Conservation (phyloP, 352 stramenopile genomes). For the Phytophthora pistaciae region DNA sequence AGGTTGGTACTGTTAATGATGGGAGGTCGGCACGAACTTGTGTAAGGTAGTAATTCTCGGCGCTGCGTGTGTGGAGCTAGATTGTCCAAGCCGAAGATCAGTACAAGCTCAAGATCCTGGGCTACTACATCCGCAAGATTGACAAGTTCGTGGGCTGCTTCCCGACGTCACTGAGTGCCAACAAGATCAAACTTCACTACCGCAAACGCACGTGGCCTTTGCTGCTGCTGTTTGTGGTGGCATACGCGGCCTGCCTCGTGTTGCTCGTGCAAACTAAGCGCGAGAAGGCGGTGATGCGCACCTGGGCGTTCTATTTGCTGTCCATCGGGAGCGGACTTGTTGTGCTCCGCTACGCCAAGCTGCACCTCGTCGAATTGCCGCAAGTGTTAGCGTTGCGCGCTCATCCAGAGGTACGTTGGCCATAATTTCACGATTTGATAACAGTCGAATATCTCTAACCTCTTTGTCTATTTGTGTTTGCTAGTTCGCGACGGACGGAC, state of each 20-base stretch:
- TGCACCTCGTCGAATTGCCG: conserved; percentile 78
- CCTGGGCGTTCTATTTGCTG: conserved; percentile 69
- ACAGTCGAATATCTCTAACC: background rate
- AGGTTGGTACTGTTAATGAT: conserved; percentile 42
- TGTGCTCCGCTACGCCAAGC: conserved; percentile 72
- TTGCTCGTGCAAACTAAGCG: conserved; percentile 49
- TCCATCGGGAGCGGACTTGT: conserved; percentile 68
- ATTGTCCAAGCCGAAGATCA: conserved; percentile 75
- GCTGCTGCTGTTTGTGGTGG: conserved; percentile 52
- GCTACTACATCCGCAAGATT: conserved; percentile 89
- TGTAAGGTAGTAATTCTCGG: background rate
- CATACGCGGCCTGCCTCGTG: conserved; percentile 49
- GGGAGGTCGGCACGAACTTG: background rate
- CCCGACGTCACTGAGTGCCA: conserved; percentile 48
- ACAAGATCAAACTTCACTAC: conserved; percentile 67
- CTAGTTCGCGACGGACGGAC: conserved; percentile 63
- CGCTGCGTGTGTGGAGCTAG: conserved; percentile 30
- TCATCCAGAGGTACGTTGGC: conserved; percentile 65
- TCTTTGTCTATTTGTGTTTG: background rate
- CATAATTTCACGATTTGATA: background rate
- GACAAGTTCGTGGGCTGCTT: conserved; percentile 75
- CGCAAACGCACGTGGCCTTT: conserved; percentile 48
- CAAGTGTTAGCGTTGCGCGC: conserved; percentile 71
- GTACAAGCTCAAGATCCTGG: conserved; percentile 84
- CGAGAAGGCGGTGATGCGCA: conserved; percentile 46